Evolutionary conservation across 2,329 filamentous ascomycete species (phyloP).

Genomic region (Nemania sp.): DNA sequence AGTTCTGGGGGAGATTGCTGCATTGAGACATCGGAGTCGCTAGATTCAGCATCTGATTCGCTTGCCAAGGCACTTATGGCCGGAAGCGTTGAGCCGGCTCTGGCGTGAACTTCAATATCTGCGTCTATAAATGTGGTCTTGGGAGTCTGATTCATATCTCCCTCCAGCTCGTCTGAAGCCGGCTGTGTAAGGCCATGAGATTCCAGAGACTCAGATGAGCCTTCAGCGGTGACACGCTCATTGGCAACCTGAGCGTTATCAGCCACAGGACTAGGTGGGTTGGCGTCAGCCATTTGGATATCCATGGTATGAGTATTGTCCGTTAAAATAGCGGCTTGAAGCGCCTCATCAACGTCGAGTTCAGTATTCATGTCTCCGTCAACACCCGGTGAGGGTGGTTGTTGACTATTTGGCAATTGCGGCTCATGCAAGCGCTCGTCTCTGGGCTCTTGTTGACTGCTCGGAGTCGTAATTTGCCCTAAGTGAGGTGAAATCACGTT

Average conservation of each 20-base stretch:
- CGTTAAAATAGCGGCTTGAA: constrained; percentile 29
- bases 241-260: constrained; percentile 5
- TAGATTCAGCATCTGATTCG: constrained; percentile 27
- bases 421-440: not conserved
- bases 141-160: not conserved
- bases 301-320: constrained; percentile 28
- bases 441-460: constrained; percentile 4
- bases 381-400: constrained; percentile 2
- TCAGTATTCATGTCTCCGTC: constrained; percentile 15
- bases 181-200: constrained; percentile 6
- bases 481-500: constrained; percentile 11
- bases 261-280: not conserved
- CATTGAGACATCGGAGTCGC: constrained; percentile 38
- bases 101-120: not conserved
- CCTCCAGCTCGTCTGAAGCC: constrained; percentile 1
- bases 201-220: constrained; percentile 4
- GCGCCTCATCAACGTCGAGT: constrained; percentile 29
- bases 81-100: constrained; percentile 1
- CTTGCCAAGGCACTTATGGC: not conserved
- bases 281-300: constrained; percentile 22
- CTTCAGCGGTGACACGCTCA: not conserved
- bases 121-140: not conserved
- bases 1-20: constrained; percentile 37
- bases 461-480: not conserved
- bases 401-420: not conserved